Evolutionary conservation across 352 stramenopile species (phyloP).

Genomic region (Achlya hypogyna): DNA sequence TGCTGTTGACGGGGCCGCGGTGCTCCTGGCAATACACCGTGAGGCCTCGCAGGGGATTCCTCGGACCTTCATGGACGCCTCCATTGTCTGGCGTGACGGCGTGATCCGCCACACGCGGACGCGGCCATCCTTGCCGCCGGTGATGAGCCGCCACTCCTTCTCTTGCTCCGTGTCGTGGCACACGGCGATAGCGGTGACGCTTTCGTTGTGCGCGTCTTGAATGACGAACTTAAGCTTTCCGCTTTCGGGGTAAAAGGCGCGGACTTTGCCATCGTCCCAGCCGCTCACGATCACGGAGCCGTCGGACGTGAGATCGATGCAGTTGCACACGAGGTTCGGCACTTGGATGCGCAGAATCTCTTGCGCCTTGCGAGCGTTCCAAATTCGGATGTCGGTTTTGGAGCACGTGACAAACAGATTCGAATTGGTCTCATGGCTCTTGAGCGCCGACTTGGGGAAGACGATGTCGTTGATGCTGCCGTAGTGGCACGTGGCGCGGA

Average conservation of each 20-base stretch:
- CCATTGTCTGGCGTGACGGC: constrained; percentile 88
- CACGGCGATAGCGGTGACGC: constrained; percentile 89
- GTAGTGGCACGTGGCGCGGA: constrained; percentile 89
- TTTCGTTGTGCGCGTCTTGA: constrained; percentile 91
- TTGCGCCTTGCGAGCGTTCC: constrained; percentile 85
- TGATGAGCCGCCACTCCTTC: constrained; percentile 85
- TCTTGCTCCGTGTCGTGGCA: constrained; percentile 55
- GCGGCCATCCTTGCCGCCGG: constrained; percentile 89
- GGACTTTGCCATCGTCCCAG: constrained; percentile 96
- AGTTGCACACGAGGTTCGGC: constrained; percentile 95
- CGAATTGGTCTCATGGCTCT: constrained; percentile 66
- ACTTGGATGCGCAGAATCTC: constrained; percentile 96
- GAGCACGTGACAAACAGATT: constrained; percentile 94
- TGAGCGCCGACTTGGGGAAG: constrained; percentile 66
- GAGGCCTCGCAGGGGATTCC: neutral
- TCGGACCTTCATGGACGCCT: constrained; percentile 78
- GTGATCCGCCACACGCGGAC: constrained; percentile 92
- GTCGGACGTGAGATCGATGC: constrained; percentile 82
- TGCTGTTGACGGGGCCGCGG: constrained; percentile 87
- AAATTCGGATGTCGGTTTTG: constrained; percentile 93
- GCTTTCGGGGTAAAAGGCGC: constrained; percentile 93
- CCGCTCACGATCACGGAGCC: constrained; percentile 89
- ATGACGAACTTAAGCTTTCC: constrained; percentile 97
- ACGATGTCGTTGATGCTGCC: constrained; percentile 90
- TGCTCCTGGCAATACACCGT: constrained; percentile 72